Conservation (phyloP, 345 rosid species). For the Physaria fendleri region DNA sequence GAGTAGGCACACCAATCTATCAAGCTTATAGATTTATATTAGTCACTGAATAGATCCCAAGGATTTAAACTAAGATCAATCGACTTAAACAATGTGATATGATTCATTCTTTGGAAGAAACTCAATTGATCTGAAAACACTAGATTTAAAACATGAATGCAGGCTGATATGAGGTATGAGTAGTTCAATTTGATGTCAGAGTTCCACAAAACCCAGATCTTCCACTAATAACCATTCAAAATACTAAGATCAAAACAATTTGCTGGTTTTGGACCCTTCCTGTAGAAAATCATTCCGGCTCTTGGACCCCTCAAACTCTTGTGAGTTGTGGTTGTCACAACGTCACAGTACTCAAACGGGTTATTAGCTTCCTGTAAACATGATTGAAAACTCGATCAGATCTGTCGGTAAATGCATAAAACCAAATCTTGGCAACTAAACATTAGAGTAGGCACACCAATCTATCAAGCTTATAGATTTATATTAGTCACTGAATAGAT, state of each 20-base stretch:
- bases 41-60: neutral
- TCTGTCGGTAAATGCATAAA: too few species aligned
- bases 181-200: neutral
- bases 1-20: neutral
- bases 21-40: neutral
- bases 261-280: too few species aligned
- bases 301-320: too few species aligned
- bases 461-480: too few species aligned
- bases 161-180: neutral
- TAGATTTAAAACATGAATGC: neutral
- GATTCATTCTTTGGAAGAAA: neutral
- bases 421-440: neutral
- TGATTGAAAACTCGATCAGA: neutral
- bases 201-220: slow-evolving; percentile 13
- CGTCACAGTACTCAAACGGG: slow-evolving; percentile 87
- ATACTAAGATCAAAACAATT: slow-evolving; percentile 8
- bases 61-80: neutral
- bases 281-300: too few species aligned
- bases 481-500: too few species aligned
- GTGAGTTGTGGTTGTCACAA: too few species aligned
- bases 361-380: slow-evolving; percentile 76
- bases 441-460: too few species aligned
- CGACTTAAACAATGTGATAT: neutral
- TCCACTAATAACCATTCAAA: neutral
- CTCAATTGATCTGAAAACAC: neutral